A percentile compares a stretch with the other conserved stretches of the same genome.
phyloP scores from a whole-genome alignment of 202 grass and related monocot species.

The Schoenoplectus tabernaemontani region DNA sequence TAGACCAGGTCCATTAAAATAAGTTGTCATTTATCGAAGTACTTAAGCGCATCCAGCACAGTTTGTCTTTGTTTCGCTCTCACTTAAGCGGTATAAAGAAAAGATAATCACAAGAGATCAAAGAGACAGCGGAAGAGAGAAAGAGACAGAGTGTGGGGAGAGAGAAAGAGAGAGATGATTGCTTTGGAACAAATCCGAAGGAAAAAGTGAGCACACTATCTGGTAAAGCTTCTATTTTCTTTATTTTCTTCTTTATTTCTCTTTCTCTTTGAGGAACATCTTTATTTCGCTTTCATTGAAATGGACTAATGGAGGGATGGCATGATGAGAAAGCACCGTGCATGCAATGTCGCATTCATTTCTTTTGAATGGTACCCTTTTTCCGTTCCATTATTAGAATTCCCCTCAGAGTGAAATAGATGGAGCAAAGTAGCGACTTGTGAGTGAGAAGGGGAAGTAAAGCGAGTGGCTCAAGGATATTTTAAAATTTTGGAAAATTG shows the following conservation, averaged over 20 bases:
- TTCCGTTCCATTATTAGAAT: conserved; percentile 13
- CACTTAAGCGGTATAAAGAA: not conserved
- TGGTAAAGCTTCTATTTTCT: conserved; percentile 32
- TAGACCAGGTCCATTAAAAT: not conserved
- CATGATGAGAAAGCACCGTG: conserved; percentile 20
- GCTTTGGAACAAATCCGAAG: conserved; percentile 30
- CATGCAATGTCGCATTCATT: conserved; percentile 25
- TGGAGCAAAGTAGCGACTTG: not conserved
- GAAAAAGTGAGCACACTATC: conserved; percentile 31
- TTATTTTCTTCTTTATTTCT: conserved; percentile 13
- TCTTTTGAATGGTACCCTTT: conserved; percentile 20
- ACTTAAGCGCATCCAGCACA: not conserved
- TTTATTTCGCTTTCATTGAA: conserved; percentile 20
- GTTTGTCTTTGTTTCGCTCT: conserved; percentile 6
- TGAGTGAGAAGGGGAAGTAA: not conserved
- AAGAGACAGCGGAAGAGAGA: not conserved
- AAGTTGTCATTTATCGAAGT: not conserved
- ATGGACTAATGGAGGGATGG: conserved; percentile 8
- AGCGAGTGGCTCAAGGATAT: not conserved
- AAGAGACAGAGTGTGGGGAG: not conserved
- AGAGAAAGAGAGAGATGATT: conserved; percentile 23
- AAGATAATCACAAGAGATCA: conserved; percentile 2
- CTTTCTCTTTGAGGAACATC: not conserved
- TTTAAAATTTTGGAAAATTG: not conserved
- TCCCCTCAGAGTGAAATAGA: not conserved